phyloP scores from a whole-genome alignment of 306 rosid species.

The Trifolium dubium region DNA sequence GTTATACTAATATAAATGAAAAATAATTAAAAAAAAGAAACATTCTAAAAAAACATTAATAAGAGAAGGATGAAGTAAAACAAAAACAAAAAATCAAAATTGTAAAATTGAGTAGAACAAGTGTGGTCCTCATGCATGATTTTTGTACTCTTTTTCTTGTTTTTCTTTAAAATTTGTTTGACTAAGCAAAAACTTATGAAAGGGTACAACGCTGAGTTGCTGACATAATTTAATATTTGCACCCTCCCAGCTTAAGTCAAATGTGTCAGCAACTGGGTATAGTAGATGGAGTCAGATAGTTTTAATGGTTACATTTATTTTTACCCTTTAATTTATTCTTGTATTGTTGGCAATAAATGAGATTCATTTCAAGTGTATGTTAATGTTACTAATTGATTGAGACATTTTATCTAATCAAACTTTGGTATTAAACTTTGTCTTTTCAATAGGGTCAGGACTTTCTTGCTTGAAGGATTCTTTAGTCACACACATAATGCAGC shows the following conservation, averaged over 20 bases:
- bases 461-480: conserved; percentile 88
- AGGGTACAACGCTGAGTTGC: conserved; percentile 6
- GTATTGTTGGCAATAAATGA: conserved; percentile 33
- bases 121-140: background rate
- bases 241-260: conserved; percentile 39
- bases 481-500: conserved; percentile 97
- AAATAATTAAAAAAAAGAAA: too few relatives aligned
- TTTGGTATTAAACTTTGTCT: background rate
- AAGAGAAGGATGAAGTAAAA: too few relatives aligned
- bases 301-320: conserved; percentile 41
- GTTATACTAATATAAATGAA: too few relatives aligned
- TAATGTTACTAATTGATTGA: background rate
- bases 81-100: background rate
- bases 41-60: too few relatives aligned
- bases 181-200: background rate
- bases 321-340: conserved; percentile 18
- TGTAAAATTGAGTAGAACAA: background rate
- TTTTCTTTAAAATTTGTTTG: background rate
- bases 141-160: background rate
- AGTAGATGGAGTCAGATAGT: conserved; percentile 32
- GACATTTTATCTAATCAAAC: conserved; percentile 17
- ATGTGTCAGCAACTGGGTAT: conserved; percentile 29
- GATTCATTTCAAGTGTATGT: conserved; percentile 30
- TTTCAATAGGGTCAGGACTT: conserved; percentile 66
- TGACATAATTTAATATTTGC: conserved; percentile 20